These are phyloP conservation scores for Sanghuangporus baumii DNA, from an alignment of 1,284 basidiomycete species.

Conservation along the genomic window DNA sequence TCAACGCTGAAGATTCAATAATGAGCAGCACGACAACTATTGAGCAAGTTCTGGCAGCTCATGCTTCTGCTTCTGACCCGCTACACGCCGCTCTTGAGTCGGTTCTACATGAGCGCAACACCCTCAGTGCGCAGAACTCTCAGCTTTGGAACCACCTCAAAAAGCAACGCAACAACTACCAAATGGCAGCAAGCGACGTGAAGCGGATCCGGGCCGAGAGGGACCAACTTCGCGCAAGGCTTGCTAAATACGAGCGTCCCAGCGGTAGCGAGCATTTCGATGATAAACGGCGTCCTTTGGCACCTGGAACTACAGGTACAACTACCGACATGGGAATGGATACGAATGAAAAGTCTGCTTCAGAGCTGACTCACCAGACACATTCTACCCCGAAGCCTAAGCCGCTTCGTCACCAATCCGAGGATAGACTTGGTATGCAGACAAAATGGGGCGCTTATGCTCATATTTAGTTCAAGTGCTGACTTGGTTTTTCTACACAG, in stretches of 20 bases:
- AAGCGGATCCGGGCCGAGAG: slow-evolving; percentile 78
- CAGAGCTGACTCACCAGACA: slow-evolving; percentile 21
- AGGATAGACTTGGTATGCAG: slow-evolving; percentile 43
- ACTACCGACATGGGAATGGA: neutral
- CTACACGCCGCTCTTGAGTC: slow-evolving; percentile 65
- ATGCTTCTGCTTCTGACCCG: slow-evolving; percentile 49
- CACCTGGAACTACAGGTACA: neutral
- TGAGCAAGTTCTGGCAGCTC: slow-evolving; percentile 49
- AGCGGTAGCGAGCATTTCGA: slow-evolving; percentile 30
- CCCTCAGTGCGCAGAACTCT: slow-evolving; percentile 73
- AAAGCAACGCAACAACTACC: slow-evolving; percentile 72
- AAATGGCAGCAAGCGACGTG: slow-evolving; percentile 69
- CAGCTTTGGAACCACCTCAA: slow-evolving; percentile 92
- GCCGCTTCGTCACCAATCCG: slow-evolving; percentile 39
- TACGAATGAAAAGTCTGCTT: slow-evolving; percentile 9
- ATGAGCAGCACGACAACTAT: slow-evolving; percentile 37
- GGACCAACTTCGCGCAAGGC: slow-evolving; percentile 55
- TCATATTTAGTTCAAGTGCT: neutral
- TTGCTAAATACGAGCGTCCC: slow-evolving; percentile 34
- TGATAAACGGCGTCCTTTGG: slow-evolving; percentile 22
- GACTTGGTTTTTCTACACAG: neutral
- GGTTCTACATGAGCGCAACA: slow-evolving; percentile 71
- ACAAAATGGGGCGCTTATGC: slow-evolving; percentile 6
- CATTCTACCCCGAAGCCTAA: slow-evolving; percentile 10
- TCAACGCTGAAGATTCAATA: slow-evolving; percentile 17